Evolutionary conservation across 2,329 filamentous ascomycete species (phyloP), one percentile per base, ranked within the genome.

Genomic region (Parastagonospora avenae): DNA sequence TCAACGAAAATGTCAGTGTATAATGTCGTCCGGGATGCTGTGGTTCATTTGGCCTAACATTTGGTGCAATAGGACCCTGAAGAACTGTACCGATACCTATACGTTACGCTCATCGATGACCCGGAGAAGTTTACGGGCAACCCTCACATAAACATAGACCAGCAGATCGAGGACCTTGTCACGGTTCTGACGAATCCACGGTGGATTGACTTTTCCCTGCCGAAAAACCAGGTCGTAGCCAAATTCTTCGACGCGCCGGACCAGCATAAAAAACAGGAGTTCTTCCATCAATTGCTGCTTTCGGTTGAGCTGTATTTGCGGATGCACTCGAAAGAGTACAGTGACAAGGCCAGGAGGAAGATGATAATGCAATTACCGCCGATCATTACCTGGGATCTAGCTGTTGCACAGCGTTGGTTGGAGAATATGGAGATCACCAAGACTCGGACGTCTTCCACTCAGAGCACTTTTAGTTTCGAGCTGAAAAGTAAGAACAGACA

Each of bases 221-320:
- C 82, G 4, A 83, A 83, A 63, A 90, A 91, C 62, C 89, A 92
- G 64, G 85, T 91, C 16, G 84, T 87, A 19, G 89, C 89, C 2
- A 85, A 86, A 46, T 91, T 88, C 72, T 88, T 91, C 52, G 86
- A 80, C 48, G 77, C 80, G 31, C 76, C 78, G 14, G 85, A 87
- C 59, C 76, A 80, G 39, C 73, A 77, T 14, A 79, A 81, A 52
- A 88, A 87, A 61, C 80, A 82, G 52, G 81, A 80, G 24, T 91
- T 92, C 74, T 91, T 90, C 69, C 87, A 90, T 67, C 89, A 92
- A 71, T 75, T 92, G n/a, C 78, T 92, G 2, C 80, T 92, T 36
- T 88, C 86, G 56, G 79, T 89, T 42, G 89, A 92, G 71, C 78
- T 92, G 4, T 85, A 90, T 63, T 71, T 89, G 50, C 83, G 89